Evolutionary conservation across 2,329 filamentous ascomycete genomes (phyloP).

Genomic region (Rosellinia necatrix): DNA sequence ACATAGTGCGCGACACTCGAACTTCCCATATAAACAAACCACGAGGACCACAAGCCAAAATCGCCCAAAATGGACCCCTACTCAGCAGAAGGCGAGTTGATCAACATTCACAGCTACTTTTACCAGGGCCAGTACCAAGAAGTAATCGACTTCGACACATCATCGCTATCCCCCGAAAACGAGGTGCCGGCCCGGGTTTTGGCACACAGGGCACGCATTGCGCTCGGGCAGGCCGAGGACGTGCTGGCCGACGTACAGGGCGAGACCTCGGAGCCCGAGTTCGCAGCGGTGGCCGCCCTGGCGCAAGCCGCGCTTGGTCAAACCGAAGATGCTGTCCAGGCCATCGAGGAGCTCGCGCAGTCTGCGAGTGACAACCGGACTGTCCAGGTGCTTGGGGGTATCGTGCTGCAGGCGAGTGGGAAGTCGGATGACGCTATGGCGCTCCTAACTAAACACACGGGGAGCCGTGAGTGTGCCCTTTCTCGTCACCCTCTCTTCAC

Average conservation of each 20-base stretch:
- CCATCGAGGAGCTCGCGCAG: constrained; percentile 69
- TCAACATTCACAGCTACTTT: constrained; percentile 73
- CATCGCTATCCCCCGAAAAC: constrained; percentile 79
- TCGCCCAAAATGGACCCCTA: constrained; percentile 66
- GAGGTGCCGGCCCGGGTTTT: constrained; percentile 76
- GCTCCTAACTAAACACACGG: constrained; percentile 81
- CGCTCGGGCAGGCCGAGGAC: constrained; percentile 75
- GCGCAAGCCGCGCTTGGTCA: constrained; percentile 69
- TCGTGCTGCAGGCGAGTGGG: constrained; percentile 77
- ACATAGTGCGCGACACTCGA: neutral
- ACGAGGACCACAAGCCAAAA: neutral
- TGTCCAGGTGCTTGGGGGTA: constrained; percentile 83
- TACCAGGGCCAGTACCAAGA: constrained; percentile 83
- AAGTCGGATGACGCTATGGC: constrained; percentile 85
- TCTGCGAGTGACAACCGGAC: constrained; percentile 72
- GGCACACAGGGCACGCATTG: constrained; percentile 80
- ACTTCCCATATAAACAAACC: neutral
- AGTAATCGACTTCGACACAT: constrained; percentile 84
- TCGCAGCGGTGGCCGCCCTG: constrained; percentile 76
- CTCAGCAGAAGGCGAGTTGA: constrained; percentile 71
- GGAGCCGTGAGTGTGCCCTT: constrained; percentile 67
- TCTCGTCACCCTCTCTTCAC: neutral
- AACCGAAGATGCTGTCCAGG: constrained; percentile 63
- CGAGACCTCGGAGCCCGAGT: constrained; percentile 65
- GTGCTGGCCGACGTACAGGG: constrained; percentile 72